Evolutionary conservation across 2,329 filamentous ascomycete genomes (phyloP), one percentile per base, ranked within the genome.

Genomic region (Diaporthe citri): DNA sequence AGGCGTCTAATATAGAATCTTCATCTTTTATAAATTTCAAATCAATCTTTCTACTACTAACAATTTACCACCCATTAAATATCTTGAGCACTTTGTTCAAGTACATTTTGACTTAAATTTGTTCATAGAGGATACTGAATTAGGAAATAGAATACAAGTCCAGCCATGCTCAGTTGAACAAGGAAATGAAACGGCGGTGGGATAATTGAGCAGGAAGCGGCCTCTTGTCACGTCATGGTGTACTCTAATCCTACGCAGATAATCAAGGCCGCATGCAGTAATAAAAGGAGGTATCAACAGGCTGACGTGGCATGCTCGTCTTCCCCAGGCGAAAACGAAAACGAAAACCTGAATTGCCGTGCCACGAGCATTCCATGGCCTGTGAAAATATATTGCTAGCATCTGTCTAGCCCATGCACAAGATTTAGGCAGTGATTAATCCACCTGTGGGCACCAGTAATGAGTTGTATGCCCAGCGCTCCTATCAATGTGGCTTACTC

Each of bases 321-420:
- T 39, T 25, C 9, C 7, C 0, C 5, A 3, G 31, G n/a, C 34
- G 64, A 55, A 41, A 55, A 28, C n/a, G 64, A 55, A 69, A 69
- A 41, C 48, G 31, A 67, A 67, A 67, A 67, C 46, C 48, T 55
- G 64, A 55, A 55, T 41, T 69, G 48, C 41, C 25, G 41, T 69
- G 64, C n/a, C 39, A 55, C 46, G 15, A 28, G 22, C 31, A 28
- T 7, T 15, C 8, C 13, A 31, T 31, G 12, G 8, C 34, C 39
- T 31, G 34, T 8, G 34, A 28, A n/a, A 6, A 48, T 41, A 55
- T 55, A 55, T 22, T 69, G 64, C n/a, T 31, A 17, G 8, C 48
- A 55, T 28, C 48, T 34, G 48, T 28, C 34, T 4, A 22, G 34
- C 6, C 48, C 64, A 34, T 41, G 22, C 34, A 41, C 13, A 22